These are phyloP conservation scores for Balamuthia mandrillaris DNA, from an alignment of 208 protist species.

Conservation along the genomic window DNA sequence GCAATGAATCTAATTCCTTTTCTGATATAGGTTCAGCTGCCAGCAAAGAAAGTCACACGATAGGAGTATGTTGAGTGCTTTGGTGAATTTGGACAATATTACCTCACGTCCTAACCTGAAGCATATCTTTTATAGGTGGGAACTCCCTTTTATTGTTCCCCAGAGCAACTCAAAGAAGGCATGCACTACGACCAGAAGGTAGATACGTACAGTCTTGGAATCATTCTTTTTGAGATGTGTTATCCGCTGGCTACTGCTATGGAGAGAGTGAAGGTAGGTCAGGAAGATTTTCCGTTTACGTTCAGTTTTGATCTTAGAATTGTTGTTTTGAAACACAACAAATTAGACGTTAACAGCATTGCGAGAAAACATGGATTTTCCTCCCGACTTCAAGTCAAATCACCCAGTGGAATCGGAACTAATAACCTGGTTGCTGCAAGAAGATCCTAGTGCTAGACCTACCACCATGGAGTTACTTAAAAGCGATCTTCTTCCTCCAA, in stretches of 20 bases:
- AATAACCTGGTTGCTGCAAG: constrained; percentile 49
- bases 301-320: neutral
- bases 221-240: constrained; percentile 76
- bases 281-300: neutral
- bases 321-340: neutral
- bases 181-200: constrained; percentile 66
- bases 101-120: neutral
- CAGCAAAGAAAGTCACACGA: neutral
- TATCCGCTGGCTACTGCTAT: constrained; percentile 62
- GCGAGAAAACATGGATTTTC: constrained; percentile 53
- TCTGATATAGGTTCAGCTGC: neutral
- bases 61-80: neutral
- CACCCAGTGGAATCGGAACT: constrained; percentile 30
- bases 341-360: constrained; percentile 39
- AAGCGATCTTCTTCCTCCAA: constrained; percentile 42
- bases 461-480: constrained; percentile 55
- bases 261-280: constrained; percentile 53
- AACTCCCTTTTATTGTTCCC: constrained; percentile 65
- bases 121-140: constrained; percentile 50
- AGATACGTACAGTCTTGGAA: constrained; percentile 73
- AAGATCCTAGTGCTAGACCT: constrained; percentile 48
- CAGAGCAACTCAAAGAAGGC: constrained; percentile 42
- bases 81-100: neutral
- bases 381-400: constrained; percentile 44
- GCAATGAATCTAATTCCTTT: neutral